phyloP scores from a whole-genome alignment of 2,329 filamentous ascomycete genomes.

The Fusarium paranaense region DNA sequence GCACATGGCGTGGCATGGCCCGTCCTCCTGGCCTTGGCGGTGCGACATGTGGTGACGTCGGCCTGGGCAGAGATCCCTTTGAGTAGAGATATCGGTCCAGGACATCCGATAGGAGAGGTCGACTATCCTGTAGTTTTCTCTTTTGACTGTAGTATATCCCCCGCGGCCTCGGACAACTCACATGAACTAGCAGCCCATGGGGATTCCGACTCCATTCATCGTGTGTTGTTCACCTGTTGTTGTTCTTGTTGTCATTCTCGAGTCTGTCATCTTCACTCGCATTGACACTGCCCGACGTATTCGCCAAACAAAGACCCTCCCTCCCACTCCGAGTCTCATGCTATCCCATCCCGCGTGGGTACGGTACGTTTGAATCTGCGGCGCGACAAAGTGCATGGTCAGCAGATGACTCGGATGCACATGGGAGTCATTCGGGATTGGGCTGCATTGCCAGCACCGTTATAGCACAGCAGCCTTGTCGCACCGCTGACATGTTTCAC shows the following conservation, averaged over 20 bases:
- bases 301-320: constrained; percentile 10
- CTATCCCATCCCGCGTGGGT: constrained; percentile 7
- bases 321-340: constrained; percentile 14
- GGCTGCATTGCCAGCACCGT: constrained; percentile 42
- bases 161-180: constrained; percentile 23
- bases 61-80: constrained; percentile 29
- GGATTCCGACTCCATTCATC: constrained; percentile 16
- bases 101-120: constrained; percentile 33
- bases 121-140: constrained; percentile 19
- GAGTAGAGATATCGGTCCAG: constrained; percentile 29
- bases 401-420: constrained; percentile 40
- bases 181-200: background rate
- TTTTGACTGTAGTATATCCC: constrained; percentile 18
- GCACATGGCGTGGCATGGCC: constrained; percentile 37
- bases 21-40: constrained; percentile 33
- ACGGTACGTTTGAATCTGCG: constrained; percentile 19
- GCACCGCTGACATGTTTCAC: constrained; percentile 43
- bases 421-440: constrained; percentile 43
- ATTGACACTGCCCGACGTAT: constrained; percentile 8
- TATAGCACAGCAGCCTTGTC: constrained; percentile 38
- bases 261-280: constrained; percentile 6
- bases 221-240: constrained; percentile 25
- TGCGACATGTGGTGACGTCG: constrained; percentile 43
- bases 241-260: constrained; percentile 7
- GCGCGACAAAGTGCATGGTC: constrained; percentile 36